phyloP scores from a whole-genome alignment of 2,329 filamentous ascomycete species.

The Berkeleyomyces rouxiae region DNA sequence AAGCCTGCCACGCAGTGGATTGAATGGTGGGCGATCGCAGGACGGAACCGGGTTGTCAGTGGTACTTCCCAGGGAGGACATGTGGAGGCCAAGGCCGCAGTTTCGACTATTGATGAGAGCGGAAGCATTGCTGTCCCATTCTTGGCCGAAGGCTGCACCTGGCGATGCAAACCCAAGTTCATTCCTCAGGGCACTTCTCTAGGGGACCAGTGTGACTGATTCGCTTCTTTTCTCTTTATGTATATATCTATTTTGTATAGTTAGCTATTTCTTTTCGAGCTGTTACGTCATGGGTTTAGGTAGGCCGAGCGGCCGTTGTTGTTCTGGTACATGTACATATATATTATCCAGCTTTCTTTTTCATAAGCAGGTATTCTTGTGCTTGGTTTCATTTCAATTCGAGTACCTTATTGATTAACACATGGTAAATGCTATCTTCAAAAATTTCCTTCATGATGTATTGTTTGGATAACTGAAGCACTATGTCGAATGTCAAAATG shows the following conservation, averaged over 20 bases:
- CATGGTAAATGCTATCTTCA: background rate
- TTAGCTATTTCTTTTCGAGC: background rate
- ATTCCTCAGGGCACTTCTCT: slow-evolving; percentile 6
- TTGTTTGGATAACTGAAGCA: slow-evolving; percentile 2
- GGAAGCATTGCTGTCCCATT: slow-evolving; percentile 14
- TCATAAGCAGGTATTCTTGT: background rate
- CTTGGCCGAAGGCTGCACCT: slow-evolving; percentile 13
- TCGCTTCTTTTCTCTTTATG: background rate
- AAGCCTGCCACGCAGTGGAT: slow-evolving; percentile 42
- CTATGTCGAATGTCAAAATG: too few species aligned
- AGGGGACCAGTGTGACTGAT: background rate
- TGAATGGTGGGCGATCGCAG: slow-evolving; percentile 36
- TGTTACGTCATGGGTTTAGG: background rate
- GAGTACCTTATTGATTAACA: background rate
- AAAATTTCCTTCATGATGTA: slow-evolving; percentile 1
- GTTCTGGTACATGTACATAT: background rate
- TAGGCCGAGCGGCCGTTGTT: background rate
- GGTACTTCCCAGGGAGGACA: background rate
- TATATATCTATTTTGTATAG: background rate
- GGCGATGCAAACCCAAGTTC: slow-evolving; percentile 8
- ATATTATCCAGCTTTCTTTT: background rate
- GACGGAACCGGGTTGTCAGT: background rate
- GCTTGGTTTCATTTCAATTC: background rate
- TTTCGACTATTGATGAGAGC: slow-evolving; percentile 7
- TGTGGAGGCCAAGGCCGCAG: background rate